Conservation (phyloP, 2,329 filamentous ascomycete genomes). For the Clarireedia hainanense region DNA sequence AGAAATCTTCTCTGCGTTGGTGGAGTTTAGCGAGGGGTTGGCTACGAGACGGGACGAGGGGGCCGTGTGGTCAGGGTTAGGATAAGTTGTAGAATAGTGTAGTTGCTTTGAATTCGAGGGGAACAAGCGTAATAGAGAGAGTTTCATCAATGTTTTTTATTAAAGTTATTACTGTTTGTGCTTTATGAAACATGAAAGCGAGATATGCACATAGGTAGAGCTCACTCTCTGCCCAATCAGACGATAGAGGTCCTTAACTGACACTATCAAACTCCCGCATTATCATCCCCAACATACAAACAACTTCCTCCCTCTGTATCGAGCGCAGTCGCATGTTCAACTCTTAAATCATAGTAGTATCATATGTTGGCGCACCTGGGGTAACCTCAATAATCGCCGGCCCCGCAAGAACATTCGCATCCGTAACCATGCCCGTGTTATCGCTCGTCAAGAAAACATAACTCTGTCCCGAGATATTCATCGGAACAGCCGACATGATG, state of each 20-base stretch:
- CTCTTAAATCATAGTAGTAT: constrained; percentile 15
- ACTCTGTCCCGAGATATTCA: constrained; percentile 31
- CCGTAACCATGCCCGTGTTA: constrained; percentile 29
- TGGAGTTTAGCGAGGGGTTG: not conserved
- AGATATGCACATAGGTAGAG: no score
- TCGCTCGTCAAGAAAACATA: constrained; percentile 35
- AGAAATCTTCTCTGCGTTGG: not conserved
- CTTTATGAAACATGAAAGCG: no score
- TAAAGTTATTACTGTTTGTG: no score
- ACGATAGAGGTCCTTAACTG: no score
- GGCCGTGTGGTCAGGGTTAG: no score
- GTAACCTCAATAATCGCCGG: constrained; percentile 31
- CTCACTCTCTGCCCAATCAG: no score
- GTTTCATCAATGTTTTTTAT: no score
- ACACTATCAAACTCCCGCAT: no score
- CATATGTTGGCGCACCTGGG: constrained; percentile 22
- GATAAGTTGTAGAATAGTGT: no score
- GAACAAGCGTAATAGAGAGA: no score
- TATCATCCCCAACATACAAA: not conserved
- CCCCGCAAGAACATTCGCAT: constrained; percentile 33
- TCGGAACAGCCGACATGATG: constrained; percentile 26
- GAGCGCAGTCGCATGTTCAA: not conserved
- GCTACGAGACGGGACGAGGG: no score
- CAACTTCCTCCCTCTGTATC: not conserved
- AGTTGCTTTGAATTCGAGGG: no score